These are phyloP conservation scores for Paraglomus occultum DNA, from an alignment of 192 early-diverging fungal species.

Conservation along the genomic window DNA sequence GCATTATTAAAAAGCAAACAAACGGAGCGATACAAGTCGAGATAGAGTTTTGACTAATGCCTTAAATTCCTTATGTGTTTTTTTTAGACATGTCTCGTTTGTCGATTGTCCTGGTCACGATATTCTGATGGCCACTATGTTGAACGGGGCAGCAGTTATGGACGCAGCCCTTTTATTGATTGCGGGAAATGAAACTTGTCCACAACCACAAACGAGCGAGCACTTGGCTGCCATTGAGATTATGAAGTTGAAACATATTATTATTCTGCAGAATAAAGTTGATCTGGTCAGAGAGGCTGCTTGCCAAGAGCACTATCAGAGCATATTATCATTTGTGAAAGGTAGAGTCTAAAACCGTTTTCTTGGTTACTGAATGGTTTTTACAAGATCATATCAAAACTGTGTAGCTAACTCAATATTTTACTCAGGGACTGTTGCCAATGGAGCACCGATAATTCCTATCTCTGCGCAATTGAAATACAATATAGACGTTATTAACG, in stretches of 20 bases:
- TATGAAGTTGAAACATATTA: slow-evolving; percentile 96
- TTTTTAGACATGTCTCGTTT: slow-evolving; percentile 88
- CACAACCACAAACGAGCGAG: slow-evolving; percentile 98
- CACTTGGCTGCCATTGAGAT: slow-evolving; percentile 99
- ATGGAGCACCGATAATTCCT: slow-evolving; percentile 93
- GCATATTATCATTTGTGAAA: slow-evolving; percentile 91
- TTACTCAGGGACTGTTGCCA: slow-evolving; percentile 74
- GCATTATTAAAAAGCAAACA: background rate
- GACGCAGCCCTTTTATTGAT: slow-evolving; percentile 96
- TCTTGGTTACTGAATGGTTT: background rate
- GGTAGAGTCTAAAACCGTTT: slow-evolving; percentile 40
- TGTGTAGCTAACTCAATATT: background rate
- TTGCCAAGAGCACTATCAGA: slow-evolving; percentile 84
- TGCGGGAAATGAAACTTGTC: slow-evolving; percentile 98
- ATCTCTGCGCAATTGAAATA: slow-evolving; percentile 98
- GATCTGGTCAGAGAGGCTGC: slow-evolving; percentile 94
- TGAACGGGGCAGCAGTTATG: slow-evolving; percentile 99
- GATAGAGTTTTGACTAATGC: background rate
- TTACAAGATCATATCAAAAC: background rate
- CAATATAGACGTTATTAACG: slow-evolving; percentile 97
- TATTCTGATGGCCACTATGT: slow-evolving; percentile 99
- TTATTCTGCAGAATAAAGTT: slow-evolving; percentile 99
- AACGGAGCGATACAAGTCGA: background rate
- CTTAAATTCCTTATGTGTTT: slow-evolving; percentile 1
- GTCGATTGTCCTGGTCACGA: slow-evolving; percentile 99